phyloP scores from a whole-genome alignment of 257 asterid species.

The Oldenlandia corymbosa region DNA sequence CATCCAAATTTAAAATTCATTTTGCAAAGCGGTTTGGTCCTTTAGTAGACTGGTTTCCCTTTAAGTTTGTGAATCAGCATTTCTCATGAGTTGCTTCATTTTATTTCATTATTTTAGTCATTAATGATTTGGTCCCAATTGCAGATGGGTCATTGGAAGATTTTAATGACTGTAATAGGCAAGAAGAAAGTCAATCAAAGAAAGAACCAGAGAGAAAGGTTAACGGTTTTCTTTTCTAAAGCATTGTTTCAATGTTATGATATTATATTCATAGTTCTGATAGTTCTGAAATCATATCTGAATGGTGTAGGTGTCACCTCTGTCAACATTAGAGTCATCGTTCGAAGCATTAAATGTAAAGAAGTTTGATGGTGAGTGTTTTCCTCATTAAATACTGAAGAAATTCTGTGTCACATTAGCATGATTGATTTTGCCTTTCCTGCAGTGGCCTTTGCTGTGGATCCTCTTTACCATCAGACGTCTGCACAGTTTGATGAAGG shows the following conservation, averaged over 20 bases:
- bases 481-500: constrained; percentile 99
- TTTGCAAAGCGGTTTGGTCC: neutral
- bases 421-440: constrained; percentile 10
- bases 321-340: constrained; percentile 86
- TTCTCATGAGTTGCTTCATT: constrained; percentile 1
- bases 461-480: constrained; percentile 98
- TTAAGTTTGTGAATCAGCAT: constrained; percentile 1
- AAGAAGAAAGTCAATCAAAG: constrained; percentile 40
- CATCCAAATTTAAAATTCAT: neutral
- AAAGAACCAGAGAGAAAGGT: constrained; percentile 80
- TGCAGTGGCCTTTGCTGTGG: constrained; percentile 82
- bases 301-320: constrained; percentile 75
- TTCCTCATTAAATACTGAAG: constrained; percentile 10
- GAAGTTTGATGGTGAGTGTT: constrained; percentile 82
- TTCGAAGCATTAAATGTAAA: constrained; percentile 74
- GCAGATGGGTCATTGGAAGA: constrained; percentile 48
- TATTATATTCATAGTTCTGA: neutral
- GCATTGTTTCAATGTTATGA: neutral
- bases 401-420: constrained; percentile 8
- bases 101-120: constrained; percentile 9
- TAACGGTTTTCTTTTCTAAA: constrained; percentile 15
- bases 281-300: constrained; percentile 24
- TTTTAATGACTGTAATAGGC: constrained; percentile 32
- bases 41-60: neutral
- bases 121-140: constrained; percentile 2